Evolutionary conservation across 1,284 basidiomycete genomes (phyloP).

Genomic region (Exobasidium cylindrosporum): DNA sequence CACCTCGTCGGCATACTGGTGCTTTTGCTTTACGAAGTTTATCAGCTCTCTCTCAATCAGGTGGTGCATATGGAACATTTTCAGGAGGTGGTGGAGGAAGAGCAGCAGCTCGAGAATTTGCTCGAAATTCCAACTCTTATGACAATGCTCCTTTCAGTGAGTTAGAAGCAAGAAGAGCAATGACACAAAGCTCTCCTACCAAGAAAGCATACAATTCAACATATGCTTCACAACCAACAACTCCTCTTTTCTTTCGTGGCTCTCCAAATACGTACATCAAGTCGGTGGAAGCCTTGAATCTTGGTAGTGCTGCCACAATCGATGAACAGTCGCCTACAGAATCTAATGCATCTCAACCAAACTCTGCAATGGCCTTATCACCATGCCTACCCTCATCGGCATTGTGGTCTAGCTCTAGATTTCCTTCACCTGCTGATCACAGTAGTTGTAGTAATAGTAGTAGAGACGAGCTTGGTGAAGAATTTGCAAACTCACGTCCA

Average conservation of each 20-base stretch:
- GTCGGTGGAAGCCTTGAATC: neutral
- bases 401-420: neutral
- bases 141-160: conserved; percentile 44
- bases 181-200: neutral
- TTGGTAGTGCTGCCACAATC: neutral
- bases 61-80: conserved; percentile 27
- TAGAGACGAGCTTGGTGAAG: neutral
- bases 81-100: conserved; percentile 32
- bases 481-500: neutral
- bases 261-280: neutral
- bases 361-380: neutral
- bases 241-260: neutral
- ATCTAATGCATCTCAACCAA: neutral
- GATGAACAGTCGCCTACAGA: neutral
- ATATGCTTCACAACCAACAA: neutral
- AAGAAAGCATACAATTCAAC: neutral
- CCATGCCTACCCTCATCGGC: neutral
- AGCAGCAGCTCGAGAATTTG: conserved; percentile 40
- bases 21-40: conserved; percentile 38
- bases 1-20: conserved; percentile 35
- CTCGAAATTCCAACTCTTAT: conserved; percentile 25
- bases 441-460: no score
- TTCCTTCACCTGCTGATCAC: no score
- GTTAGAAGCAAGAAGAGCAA: conserved; percentile 23
- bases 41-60: conserved; percentile 36